Base-by-base conservation (phyloP, 495 filamentous ascomycete species). In the Penicillium flavigenum region DNA sequence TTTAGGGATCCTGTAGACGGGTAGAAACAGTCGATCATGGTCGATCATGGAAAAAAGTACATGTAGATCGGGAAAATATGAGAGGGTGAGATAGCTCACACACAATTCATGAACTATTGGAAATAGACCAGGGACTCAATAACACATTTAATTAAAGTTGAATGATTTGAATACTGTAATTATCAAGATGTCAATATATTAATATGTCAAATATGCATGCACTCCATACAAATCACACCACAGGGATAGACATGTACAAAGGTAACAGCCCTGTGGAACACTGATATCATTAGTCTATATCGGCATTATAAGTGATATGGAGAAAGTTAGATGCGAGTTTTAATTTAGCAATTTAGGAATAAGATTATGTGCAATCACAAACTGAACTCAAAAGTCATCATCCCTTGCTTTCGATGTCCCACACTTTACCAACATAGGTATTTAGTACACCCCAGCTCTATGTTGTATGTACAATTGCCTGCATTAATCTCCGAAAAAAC, bases 11-110 rank as follows among this genome's bases (percentile, higher is more conserved):
- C 45, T 50, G 47, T 16, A 54, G 38, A 44, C 60, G 61, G 64
- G 56, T 63, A 59, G 12, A 59, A 24, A 26, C 36, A 56, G 63
- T 57, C 51, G 62, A 67, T 67, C 58, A 51, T 32, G 19, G 38
- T 19, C 16, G 39, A 34, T 42, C 48, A 16, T 48, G 22, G 20
- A 11, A 2, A 51, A 29, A 51, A 52, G 50, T 52, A 52, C 50
- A 7, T 32, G 48, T 39, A 41, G 12, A n/a, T 16, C 7, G 36
- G 39, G 34, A 20, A 9, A 34, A 20, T 42, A 34, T 27, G 45
- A 46, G 8, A 32, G 29, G 36, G 45, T 19, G 24, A 34, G 31
- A 52, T 20, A 42, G 36, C 36, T 52, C 34, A 52, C 36, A 52
- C 48, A 12, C 34, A 34, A 39, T 41, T 17, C 20, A 20, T 16